Base-by-base conservation (phyloP, 352 stramenopile species). In the Phytophthora sp. region DNA sequence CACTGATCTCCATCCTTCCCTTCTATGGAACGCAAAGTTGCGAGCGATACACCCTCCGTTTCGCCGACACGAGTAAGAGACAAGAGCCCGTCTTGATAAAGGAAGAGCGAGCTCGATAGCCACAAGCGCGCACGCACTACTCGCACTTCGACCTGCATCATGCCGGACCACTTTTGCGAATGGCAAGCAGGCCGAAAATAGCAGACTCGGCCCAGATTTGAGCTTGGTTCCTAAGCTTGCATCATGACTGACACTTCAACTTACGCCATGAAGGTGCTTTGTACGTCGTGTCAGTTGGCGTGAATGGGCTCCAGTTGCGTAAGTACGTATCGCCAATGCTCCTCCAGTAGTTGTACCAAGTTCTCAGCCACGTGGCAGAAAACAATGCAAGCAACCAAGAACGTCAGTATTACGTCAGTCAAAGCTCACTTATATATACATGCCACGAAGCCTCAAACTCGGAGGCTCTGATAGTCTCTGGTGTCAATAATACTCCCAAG, bases 41-140 rank as follows among this genome's bases (percentile, higher is more conserved):
- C 75, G 23, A 73, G 56, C 12, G 66, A 44, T 33, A 83, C 69
- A 3, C 57, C 23, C 35, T 81, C 73, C 1, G 24, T 59, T n/a
- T 30, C 38, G 13, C 50, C 53, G 12, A 73, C 60, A 20, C 63
- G 60, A 30, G 57, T 61, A 42, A 84, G 63, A 8, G 68, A 76
- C 18, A 88, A 50, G 54, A 85, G 72, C 16, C 73, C 73, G 47
- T 85, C 75, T 39, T 79, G 62, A 24, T 27, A 36, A 15, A 66
- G 66, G 47, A 44, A 61, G 9, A 79, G 36, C 16, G 52, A 52
- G 6, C 50, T 68, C 38, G 73, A 72, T 41, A 86, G 44, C 80
- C 80, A 89, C 57, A 84, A 61, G 8, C 49, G 62, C 6, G 76
- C 71, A 13, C 69, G 66, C 39, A 79, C 55, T 7, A 86, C 63